A percentile compares a stretch with the other conserved stretches of the same genome.
These are phyloP conservation scores for Phallus indusiatus DNA, from an alignment of 768 basidiomycete genomes.

Conservation along the genomic window DNA sequence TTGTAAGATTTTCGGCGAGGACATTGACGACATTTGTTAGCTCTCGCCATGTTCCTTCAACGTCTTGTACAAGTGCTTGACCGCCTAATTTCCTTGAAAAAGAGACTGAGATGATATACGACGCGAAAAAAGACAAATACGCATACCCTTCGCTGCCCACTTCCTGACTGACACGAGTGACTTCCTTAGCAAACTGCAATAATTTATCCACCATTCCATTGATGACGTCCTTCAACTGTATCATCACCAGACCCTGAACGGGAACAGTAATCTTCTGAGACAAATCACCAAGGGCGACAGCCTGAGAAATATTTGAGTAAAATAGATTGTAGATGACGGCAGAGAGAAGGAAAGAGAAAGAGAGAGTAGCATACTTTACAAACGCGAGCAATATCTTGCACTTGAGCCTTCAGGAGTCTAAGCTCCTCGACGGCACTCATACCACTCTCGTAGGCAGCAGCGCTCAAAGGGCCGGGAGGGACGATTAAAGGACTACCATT, in stretches of 20 bases:
- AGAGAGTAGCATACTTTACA: slow-evolving; percentile 52
- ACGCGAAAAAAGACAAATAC: slow-evolving; percentile 22
- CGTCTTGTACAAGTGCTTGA: slow-evolving; percentile 52
- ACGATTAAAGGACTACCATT: slow-evolving; percentile 29
- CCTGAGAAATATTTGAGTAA: no score
- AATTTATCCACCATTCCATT: slow-evolving; percentile 67
- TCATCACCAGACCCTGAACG: slow-evolving; percentile 72
- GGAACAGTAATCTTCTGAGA: slow-evolving; percentile 73
- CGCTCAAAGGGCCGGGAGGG: slow-evolving; percentile 45
- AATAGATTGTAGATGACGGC: slow-evolving; percentile 1
- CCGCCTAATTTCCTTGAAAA: slow-evolving; percentile 51
- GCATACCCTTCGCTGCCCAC: slow-evolving; percentile 71
- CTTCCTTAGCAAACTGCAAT: slow-evolving; percentile 84
- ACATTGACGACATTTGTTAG: slow-evolving; percentile 55
- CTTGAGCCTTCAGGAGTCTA: slow-evolving; percentile 71
- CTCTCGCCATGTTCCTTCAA: slow-evolving; percentile 87
- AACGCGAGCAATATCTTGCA: slow-evolving; percentile 71
- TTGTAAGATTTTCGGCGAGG: slow-evolving; percentile 23
- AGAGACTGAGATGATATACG: slow-evolving; percentile 21
- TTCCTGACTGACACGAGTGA: slow-evolving; percentile 76
- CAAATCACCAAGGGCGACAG: slow-evolving; percentile 66
- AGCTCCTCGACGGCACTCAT: slow-evolving; percentile 72
- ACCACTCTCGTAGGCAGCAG: slow-evolving; percentile 48
- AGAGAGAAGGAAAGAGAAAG: background rate
- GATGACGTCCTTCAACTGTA: slow-evolving; percentile 71